phyloP scores from a whole-genome alignment of 148 eudicot species.

The Polygonum aviculare region DNA sequence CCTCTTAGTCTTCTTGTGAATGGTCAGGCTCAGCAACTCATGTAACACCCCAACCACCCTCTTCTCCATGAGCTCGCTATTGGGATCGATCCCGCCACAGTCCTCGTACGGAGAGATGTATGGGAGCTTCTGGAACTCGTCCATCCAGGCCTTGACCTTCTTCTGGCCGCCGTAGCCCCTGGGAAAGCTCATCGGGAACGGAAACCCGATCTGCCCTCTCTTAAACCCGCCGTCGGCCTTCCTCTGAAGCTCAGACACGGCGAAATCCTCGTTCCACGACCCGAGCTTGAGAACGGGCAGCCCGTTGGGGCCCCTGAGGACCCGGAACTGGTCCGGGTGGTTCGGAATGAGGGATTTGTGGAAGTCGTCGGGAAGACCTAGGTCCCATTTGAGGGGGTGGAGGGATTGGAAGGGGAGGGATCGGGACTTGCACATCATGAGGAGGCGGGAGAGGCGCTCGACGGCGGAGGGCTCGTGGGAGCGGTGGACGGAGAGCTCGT shows the following conservation, averaged over 20 bases:
- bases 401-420: constrained; percentile 40
- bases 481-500: constrained; percentile 33
- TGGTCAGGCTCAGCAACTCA: constrained; percentile 78
- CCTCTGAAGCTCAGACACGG: constrained; percentile 58
- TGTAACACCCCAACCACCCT: constrained; percentile 84
- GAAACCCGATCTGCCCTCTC: constrained; percentile 51
- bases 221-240: constrained; percentile 38
- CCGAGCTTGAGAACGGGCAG: constrained; percentile 43
- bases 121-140: constrained; percentile 88
- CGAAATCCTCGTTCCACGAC: constrained; percentile 49
- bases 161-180: constrained; percentile 80
- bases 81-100: constrained; percentile 55
- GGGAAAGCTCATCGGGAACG: constrained; percentile 74
- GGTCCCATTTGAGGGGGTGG: constrained; percentile 68
- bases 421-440: constrained; percentile 61
- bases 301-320: constrained; percentile 50
- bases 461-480: constrained; percentile 37
- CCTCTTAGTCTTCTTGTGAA: constrained; percentile 89
- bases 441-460: constrained; percentile 46
- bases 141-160: constrained; percentile 95
- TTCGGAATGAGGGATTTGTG: constrained; percentile 37
- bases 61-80: constrained; percentile 44
- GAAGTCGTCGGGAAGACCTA: constrained; percentile 82
- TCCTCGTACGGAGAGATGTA: constrained; percentile 90
- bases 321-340: constrained; percentile 46